A percentile compares a stretch with the other conserved stretches of the same genome.
These are phyloP conservation scores for Magnusiomyces sp. DNA, from an alignment of 1,139 yeast species.

Conservation along the genomic window DNA sequence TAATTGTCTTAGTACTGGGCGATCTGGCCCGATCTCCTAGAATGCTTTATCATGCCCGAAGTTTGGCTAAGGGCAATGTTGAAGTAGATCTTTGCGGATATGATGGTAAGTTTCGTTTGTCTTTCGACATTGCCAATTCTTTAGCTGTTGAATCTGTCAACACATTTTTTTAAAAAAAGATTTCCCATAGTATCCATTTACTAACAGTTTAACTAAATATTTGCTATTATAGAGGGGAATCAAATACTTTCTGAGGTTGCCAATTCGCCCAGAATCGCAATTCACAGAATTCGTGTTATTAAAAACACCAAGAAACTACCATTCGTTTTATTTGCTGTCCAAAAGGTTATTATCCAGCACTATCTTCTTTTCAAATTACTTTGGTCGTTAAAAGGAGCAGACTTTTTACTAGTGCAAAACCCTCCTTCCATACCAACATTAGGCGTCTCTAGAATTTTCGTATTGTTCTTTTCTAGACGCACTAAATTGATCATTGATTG, in stretches of 20 bases:
- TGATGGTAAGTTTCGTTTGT: slow-evolving; percentile 39
- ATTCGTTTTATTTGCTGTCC: slow-evolving; percentile 48
- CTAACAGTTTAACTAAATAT: neutral
- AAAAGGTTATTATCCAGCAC: slow-evolving; percentile 55
- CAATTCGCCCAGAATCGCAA: slow-evolving; percentile 13
- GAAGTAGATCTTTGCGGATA: slow-evolving; percentile 84
- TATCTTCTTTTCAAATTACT: slow-evolving; percentile 40
- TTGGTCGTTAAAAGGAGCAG: slow-evolving; percentile 50
- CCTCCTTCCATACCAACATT: slow-evolving; percentile 90
- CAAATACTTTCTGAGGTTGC: slow-evolving; percentile 10
- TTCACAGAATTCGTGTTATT: slow-evolving; percentile 38
- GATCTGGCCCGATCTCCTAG: slow-evolving; percentile 95
- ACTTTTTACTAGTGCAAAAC: slow-evolving; percentile 67
- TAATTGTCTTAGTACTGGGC: slow-evolving; percentile 78
- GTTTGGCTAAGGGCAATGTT: slow-evolving; percentile 62
- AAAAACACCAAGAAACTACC: slow-evolving; percentile 42
- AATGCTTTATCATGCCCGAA: slow-evolving; percentile 83
- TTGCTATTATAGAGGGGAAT: slow-evolving; percentile 4
- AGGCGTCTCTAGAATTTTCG: slow-evolving; percentile 50
- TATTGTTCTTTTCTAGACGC: slow-evolving; percentile 45
- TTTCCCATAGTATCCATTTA: neutral
- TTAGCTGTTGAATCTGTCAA: too few relatives aligned
- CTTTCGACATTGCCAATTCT: neutral
- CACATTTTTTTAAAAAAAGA: neutral
- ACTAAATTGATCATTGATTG: slow-evolving; percentile 76